phyloP scores from a whole-genome alignment of 371 early-diverging fungal species.

The Apophysomyces elegans region DNA sequence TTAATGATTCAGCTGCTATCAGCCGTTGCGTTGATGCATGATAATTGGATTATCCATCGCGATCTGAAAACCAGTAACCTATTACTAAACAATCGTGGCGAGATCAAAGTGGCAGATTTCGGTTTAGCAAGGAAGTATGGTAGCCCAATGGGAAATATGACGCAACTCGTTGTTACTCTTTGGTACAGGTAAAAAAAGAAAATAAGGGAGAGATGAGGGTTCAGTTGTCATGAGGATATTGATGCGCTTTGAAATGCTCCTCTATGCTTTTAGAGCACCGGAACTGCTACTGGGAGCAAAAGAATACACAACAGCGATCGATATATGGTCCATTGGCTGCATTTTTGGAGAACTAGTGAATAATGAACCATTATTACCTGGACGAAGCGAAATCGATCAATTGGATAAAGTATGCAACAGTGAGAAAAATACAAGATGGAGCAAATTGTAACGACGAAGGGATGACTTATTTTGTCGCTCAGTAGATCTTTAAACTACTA shows the following conservation, averaged over 20 bases:
- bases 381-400: conserved; percentile 83
- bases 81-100: conserved; percentile 85
- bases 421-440: neutral
- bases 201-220: neutral
- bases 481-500: conserved; percentile 71
- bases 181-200: conserved; percentile 74
- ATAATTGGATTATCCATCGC: conserved; percentile 95
- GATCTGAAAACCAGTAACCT: conserved; percentile 98
- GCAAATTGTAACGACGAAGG: too few relatives aligned
- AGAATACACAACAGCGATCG: conserved; percentile 93
- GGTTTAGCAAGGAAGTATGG: conserved; percentile 81
- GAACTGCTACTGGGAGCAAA: conserved; percentile 95
- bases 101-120: conserved; percentile 88
- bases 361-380: conserved; percentile 75
- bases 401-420: conserved; percentile 58
- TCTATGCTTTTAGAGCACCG: conserved; percentile 76
- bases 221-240: neutral
- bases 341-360: conserved; percentile 90
- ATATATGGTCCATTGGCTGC: conserved; percentile 98
- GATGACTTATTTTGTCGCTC: neutral
- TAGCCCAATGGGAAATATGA: conserved; percentile 77
- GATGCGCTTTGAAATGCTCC: neutral
- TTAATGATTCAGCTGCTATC: conserved; percentile 87
- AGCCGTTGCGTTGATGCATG: conserved; percentile 90
- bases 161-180: conserved; percentile 89